Evolutionary conservation across 2,329 filamentous ascomycete genomes (phyloP).

Genomic region (Neofusicoccum sp.): DNA sequence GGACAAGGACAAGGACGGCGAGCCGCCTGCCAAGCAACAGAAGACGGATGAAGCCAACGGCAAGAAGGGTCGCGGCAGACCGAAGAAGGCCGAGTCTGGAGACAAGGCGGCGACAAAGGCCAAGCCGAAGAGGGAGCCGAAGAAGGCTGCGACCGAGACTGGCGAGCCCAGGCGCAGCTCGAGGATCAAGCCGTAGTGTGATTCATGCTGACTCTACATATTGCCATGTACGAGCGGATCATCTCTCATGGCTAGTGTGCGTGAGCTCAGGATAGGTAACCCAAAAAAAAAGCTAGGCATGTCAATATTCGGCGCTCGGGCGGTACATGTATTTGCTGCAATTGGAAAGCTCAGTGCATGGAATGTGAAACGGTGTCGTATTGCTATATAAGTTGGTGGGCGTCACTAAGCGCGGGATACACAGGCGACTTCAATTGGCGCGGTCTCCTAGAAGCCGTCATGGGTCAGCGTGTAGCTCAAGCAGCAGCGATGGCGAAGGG

Average conservation of each 20-base stretch:
- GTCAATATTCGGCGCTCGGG: slow-evolving; percentile 9
- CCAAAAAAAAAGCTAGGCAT: slow-evolving; percentile 7
- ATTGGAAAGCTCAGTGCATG: slow-evolving; percentile 8
- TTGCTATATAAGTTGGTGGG: slow-evolving; percentile 2
- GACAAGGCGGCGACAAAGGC: slow-evolving; percentile 31
- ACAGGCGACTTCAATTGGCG: neutral
- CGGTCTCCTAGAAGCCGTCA: neutral
- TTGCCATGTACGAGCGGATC: neutral
- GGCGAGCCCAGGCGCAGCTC: slow-evolving; percentile 49
- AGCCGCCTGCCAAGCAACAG: slow-evolving; percentile 32
- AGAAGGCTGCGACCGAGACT: slow-evolving; percentile 50
- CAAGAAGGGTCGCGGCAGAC: slow-evolving; percentile 19
- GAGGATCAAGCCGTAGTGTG: slow-evolving; percentile 32
- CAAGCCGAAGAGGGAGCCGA: slow-evolving; percentile 43
- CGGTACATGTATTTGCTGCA: slow-evolving; percentile 10
- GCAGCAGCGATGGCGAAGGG: neutral
- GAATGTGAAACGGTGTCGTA: slow-evolving; percentile 15
- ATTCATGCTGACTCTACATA: neutral
- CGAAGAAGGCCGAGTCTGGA: slow-evolving; percentile 36
- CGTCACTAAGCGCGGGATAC: neutral
- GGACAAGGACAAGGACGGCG: slow-evolving; percentile 22
- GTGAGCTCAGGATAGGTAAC: slow-evolving; percentile 7
- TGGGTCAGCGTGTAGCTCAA: neutral
- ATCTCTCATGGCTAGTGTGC: neutral
- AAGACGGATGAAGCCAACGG: slow-evolving; percentile 36